Evolutionary conservation across 257 asterid species (phyloP).

Genomic region (Leonotis leonurus): DNA sequence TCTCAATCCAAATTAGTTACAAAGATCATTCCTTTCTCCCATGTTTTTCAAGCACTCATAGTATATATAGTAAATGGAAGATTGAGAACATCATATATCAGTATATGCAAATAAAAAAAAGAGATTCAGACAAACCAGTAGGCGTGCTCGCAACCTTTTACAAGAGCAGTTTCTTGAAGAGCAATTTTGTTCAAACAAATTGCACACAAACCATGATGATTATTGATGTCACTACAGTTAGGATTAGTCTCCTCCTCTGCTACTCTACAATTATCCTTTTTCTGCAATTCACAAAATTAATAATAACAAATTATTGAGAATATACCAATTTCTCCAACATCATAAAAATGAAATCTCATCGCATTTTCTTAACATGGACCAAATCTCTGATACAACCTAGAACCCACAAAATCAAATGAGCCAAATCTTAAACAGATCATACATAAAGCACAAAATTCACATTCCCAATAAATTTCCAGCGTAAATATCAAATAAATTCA

Average conservation of each 20-base stretch:
- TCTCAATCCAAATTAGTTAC: neutral
- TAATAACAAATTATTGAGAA: neutral
- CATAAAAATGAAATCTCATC: neutral
- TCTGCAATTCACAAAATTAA: slow-evolving; percentile 24
- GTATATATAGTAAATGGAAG: too few species aligned
- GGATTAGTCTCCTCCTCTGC: slow-evolving; percentile 26
- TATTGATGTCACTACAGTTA: slow-evolving; percentile 18
- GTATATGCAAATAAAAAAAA: neutral
- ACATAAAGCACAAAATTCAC: neutral
- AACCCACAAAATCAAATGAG: too few species aligned
- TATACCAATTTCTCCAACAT: neutral
- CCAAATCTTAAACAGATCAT: neutral
- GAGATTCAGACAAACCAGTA: slow-evolving; percentile 70
- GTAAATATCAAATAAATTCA: neutral
- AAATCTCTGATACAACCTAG: too few species aligned
- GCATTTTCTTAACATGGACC: neutral
- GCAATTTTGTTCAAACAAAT: slow-evolving; percentile 59
- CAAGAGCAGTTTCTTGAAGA: slow-evolving; percentile 77
- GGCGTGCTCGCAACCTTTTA: slow-evolving; percentile 98
- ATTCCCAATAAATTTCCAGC: neutral
- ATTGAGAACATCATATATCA: too few species aligned
- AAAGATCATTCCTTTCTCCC: neutral
- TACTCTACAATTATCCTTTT: slow-evolving; percentile 27
- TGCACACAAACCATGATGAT: slow-evolving; percentile 63
- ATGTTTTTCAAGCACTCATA: neutral